Evolutionary conservation across 306 rosid genomes (phyloP), one percentile per base, ranked within the genome.

Genomic region (Quillaja saponaria): DNA sequence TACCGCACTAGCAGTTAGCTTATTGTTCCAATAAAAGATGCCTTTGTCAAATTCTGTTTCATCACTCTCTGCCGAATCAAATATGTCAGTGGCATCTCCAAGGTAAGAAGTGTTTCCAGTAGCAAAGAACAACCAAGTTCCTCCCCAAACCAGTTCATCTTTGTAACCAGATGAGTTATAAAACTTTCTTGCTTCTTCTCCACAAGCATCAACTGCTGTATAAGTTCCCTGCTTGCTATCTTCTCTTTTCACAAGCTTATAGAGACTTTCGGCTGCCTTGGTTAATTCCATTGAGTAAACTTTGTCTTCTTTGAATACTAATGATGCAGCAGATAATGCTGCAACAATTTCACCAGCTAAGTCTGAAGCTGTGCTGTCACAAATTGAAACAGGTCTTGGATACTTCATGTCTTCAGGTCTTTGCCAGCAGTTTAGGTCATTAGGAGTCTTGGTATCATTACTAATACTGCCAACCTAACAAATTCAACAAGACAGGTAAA

Each of bases 131-230:
- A 90, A 63, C 96, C 97, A 90, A 41, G 95, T 80, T 64, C 83
- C 95, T 69, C 87, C 97, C 96, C 95, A 90, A 4, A 87, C 79
- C 63, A 90, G 41, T 69, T 90, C 96, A 59, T 90, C 97, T 67
- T 68, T 51, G 58, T 71, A 76, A 47, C 89, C 76, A 16, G 91
- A 49, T 34, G 91, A 91, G 63, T 80, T 76, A 40, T 83, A 85
- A 39, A 81, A 64, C 42, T 13, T 64, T 72, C 82, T 78, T 58
- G 89, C 76, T 63, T 87, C 89, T 74, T 78, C 86, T 76, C 95
- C 97, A 65, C 89, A 83, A 0, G 62, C 78, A 71, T 75, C 90
- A 49, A 39, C 63, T 10, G 1, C 28, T 9, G 95, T 80, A 75
- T 83, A 85, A 19, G 77, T 85, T 62, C 84, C 91, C 68, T 85